These are phyloP conservation scores for Pseudotsuga menziesii DNA, from an alignment of 75 land plant genomes.

Conservation along the genomic window DNA sequence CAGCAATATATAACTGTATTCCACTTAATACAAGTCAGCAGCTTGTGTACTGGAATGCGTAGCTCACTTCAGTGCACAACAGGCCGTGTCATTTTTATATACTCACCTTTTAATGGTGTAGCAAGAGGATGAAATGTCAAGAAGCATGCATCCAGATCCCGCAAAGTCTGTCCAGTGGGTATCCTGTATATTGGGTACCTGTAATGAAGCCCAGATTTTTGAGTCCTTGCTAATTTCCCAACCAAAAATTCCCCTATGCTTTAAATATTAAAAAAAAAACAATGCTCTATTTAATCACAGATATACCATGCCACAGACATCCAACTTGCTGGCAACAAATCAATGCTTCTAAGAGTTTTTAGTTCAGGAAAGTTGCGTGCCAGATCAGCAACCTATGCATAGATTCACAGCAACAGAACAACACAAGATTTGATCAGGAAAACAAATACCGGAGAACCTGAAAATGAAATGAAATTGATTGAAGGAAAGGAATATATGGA, in stretches of 20 bases:
- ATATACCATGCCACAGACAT: constrained; percentile 70
- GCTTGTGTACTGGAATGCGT: too few relatives aligned
- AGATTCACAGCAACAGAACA: not conserved
- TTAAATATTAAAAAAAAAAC: not conserved
- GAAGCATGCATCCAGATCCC: constrained; percentile 82
- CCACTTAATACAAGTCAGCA: not conserved
- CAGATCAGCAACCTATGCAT: constrained; percentile 44
- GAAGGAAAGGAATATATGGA: not conserved
- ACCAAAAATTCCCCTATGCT: not conserved
- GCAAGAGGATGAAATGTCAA: constrained; percentile 77
- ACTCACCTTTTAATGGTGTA: constrained; percentile 44
- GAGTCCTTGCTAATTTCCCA: not conserved
- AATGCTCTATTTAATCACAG: not conserved
- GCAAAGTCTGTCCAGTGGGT: constrained; percentile 80
- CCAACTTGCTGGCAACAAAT: constrained; percentile 68
- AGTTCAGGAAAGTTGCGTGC: constrained; percentile 41
- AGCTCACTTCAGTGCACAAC: not conserved
- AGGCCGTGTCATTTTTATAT: not conserved
- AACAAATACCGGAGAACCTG: not conserved
- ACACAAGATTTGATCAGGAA: not conserved
- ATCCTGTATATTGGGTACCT: constrained; percentile 98
- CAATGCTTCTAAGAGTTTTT: constrained; percentile 47
- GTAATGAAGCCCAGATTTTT: not conserved
- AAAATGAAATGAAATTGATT: not conserved
- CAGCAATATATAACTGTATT: not conserved